These are phyloP conservation scores for Talaromyces sp. DNA, from an alignment of 2,329 filamentous ascomycete genomes.

Conservation along the genomic window DNA sequence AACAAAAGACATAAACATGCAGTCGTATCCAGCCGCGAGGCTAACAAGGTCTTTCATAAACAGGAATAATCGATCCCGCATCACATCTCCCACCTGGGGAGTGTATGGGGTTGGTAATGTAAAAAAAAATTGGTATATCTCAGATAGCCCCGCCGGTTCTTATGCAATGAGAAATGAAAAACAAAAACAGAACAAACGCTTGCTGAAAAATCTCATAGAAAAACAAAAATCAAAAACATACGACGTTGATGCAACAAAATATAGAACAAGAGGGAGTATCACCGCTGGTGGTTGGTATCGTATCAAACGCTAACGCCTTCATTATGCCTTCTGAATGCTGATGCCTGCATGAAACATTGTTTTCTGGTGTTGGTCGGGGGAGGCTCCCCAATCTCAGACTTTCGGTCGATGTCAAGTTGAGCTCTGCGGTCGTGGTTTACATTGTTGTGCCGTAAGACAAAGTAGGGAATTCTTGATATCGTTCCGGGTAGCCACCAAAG, in stretches of 20 bases:
- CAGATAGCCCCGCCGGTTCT: slow-evolving; percentile 49
- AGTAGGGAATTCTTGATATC: slow-evolving; percentile 73
- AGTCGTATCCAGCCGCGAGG: slow-evolving; percentile 49
- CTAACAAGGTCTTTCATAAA: slow-evolving; percentile 43
- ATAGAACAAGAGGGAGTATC: slow-evolving; percentile 37
- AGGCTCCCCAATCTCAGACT: not conserved
- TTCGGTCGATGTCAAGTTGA: not conserved
- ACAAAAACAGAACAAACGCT: slow-evolving; percentile 43
- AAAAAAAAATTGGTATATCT: slow-evolving; percentile 26
- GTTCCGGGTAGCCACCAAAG: slow-evolving; percentile 64
- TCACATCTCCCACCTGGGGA: slow-evolving; percentile 28
- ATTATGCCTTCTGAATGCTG: slow-evolving; percentile 49
- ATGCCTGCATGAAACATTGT: slow-evolving; percentile 24
- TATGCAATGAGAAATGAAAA: slow-evolving; percentile 40
- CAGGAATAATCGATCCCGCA: slow-evolving; percentile 35
- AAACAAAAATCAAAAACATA: slow-evolving; percentile 41
- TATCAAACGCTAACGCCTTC: slow-evolving; percentile 53
- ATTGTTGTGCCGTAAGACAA: slow-evolving; percentile 71
- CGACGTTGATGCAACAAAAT: slow-evolving; percentile 39
- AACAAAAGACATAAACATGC: slow-evolving; percentile 35
- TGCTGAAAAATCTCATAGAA: slow-evolving; percentile 33
- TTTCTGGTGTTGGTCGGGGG: slow-evolving; percentile 20
- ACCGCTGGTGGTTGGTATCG: slow-evolving; percentile 37
- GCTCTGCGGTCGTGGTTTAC: slow-evolving; percentile 51
- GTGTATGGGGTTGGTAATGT: slow-evolving; percentile 31